These are phyloP conservation scores for Coelastrella sp. DNA, from an alignment of 139 green algal species.

Conservation along the genomic window DNA sequence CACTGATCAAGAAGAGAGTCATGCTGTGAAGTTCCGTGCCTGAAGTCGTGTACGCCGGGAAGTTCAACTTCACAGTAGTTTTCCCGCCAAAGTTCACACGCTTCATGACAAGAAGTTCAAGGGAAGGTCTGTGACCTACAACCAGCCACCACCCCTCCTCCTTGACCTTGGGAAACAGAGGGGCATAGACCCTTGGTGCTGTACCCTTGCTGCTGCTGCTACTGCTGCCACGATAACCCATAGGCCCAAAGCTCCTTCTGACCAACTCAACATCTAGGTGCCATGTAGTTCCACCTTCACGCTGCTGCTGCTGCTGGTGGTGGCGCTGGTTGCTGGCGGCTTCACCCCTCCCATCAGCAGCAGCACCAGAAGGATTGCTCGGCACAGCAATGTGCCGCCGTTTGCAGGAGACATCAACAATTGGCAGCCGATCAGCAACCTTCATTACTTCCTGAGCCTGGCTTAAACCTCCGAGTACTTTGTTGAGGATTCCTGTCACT, in stretches of 20 bases:
- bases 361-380: neutral
- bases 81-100: constrained; percentile 73
- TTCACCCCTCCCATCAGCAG: neutral
- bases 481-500: constrained; percentile 4
- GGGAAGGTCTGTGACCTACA: constrained; percentile 63
- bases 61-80: constrained; percentile 30
- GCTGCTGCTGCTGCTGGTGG: constrained; percentile 31
- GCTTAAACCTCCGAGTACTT: constrained; percentile 29
- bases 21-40: constrained; percentile 50
- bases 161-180: constrained; percentile 92
- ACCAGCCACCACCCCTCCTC: constrained; percentile 98
- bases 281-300: neutral
- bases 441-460: constrained; percentile 47
- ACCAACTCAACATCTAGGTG: constrained; percentile 64
- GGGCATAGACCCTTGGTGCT: constrained; percentile 75
- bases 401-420: constrained; percentile 46
- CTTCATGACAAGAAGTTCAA: constrained; percentile 88
- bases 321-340: neutral
- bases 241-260: constrained; percentile 38
- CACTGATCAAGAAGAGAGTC: constrained; percentile 81
- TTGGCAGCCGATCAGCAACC: constrained; percentile 65
- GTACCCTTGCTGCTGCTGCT: neutral
- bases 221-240: neutral
- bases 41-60: constrained; percentile 49
- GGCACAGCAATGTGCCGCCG: neutral